These are phyloP conservation scores for Petrea volubilis DNA, from an alignment of 257 asterid species.

Conservation along the genomic window DNA sequence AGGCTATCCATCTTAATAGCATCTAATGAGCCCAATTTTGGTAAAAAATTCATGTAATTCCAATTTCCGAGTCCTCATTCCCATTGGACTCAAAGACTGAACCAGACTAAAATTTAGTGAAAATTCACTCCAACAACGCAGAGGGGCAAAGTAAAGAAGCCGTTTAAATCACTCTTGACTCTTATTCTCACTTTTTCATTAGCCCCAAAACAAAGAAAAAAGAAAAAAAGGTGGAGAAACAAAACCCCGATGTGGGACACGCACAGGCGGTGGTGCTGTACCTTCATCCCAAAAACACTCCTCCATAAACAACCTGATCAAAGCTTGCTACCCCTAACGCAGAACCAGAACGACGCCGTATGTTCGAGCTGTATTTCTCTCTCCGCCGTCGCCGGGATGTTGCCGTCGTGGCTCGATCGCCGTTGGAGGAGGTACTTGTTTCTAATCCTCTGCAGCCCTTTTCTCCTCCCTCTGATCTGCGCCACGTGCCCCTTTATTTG, in stretches of 20 bases:
- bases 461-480: conserved; percentile 45
- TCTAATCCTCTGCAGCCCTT: conserved; percentile 46
- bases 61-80: too few relatives aligned
- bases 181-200: background rate
- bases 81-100: too few relatives aligned
- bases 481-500: conserved; percentile 42
- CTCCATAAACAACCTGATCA: conserved; percentile 30
- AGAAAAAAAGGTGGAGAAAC: background rate
- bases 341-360: conserved; percentile 34
- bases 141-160: background rate
- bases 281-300: conserved; percentile 29
- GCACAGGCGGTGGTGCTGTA: conserved; percentile 37
- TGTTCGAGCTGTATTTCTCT: conserved; percentile 19
- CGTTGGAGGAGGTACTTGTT: conserved; percentile 41
- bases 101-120: too few relatives aligned
- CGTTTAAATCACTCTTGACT: background rate
- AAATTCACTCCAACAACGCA: too few relatives aligned
- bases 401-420: conserved; percentile 43
- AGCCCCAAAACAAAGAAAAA: background rate
- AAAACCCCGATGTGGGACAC: conserved; percentile 34
- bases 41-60: too few relatives aligned
- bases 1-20: too few relatives aligned
- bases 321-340: conserved; percentile 27
- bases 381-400: conserved; percentile 35
- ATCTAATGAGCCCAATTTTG: too few relatives aligned